Evolutionary conservation across 2,329 filamentous ascomycete genomes (phyloP), one percentile per base, ranked within the genome.

Genomic region (Rasamsonia emersonii): DNA sequence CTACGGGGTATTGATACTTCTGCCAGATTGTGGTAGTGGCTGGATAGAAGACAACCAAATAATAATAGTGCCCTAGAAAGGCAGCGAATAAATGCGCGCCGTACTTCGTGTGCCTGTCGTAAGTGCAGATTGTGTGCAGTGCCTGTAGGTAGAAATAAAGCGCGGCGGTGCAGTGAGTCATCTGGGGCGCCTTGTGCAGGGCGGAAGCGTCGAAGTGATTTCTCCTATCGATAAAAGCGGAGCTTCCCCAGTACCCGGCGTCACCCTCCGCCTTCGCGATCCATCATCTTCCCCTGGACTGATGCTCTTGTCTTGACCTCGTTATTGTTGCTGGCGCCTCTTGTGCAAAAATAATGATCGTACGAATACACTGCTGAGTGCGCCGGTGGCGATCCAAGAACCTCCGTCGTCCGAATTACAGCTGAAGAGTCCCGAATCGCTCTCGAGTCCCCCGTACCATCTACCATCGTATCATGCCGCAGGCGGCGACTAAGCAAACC

Each of bases 401-500:
- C 38, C 33, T 43, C 37, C 44, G 31, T 28, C 36, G 38, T 35
- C 45, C 43, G 40, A 44, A 41, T 36, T 40, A 42, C 33, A 28
- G 39, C 29, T 37, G 15, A 18, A 29, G 21, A 18, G 11, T 9
- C 27, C 24, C 16, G 20, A 10, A 26, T 11, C n/a, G 13, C 28
- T 14, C 24, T 30, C 30, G 30, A 36, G 20, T 29, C 26, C 28
- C 28, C 18, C 26, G 28, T 18, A 32, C 24, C 35, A 27, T 18
- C 15, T 18, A 9, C 15, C n/a, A 18, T 14, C 19, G 17, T 31
- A 52, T 23, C 19, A 65, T 63, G 60, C 52, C 56, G 19, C 46
- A 51, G 9, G 41, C 48, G 32, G 47, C 47, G 48, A 62, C 46
- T 56, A 83, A 79, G 57, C 72, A 78, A 51, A 73, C 79, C 37